Percentiles rank a stretch among this genome's conserved stretches.
These are phyloP conservation scores for Rhodamnia argentea DNA, from an alignment of 345 rosid genomes.

Conservation along the genomic window DNA sequence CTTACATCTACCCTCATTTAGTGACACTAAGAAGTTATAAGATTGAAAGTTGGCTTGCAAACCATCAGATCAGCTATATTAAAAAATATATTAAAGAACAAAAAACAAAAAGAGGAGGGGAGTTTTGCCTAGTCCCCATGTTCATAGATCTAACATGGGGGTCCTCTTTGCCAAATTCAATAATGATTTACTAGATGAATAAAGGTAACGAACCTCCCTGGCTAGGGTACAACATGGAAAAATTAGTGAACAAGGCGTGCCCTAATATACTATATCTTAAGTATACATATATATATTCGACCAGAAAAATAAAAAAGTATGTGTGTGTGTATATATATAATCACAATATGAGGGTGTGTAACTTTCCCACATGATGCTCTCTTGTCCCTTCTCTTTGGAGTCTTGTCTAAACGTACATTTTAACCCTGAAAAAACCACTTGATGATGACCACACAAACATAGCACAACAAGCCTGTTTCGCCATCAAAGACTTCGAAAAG, in stretches of 20 bases:
- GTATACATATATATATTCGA: not conserved
- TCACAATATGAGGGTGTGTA: not conserved
- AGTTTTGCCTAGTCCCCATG: not conserved
- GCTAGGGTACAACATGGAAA: slow-evolving; percentile 9
- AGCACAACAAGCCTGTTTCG: not conserved
- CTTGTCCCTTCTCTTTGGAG: slow-evolving; percentile 69
- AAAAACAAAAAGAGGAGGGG: not conserved
- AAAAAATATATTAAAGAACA: not conserved
- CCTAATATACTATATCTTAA: slow-evolving; percentile 7
- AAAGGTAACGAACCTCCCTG: not conserved
- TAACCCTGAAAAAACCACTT: not conserved
- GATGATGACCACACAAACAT: not conserved
- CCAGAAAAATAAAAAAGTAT: not conserved
- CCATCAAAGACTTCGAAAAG: not conserved
- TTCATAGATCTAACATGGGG: not conserved
- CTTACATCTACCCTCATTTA: not conserved
- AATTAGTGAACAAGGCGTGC: slow-evolving; percentile 33
- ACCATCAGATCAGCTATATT: not conserved
- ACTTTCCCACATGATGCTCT: slow-evolving; percentile 48
- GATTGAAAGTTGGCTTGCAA: not conserved
- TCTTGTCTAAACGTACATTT: slow-evolving; percentile 19
- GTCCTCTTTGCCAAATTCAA: not conserved
- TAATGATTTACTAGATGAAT: not conserved
- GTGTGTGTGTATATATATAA: no score
- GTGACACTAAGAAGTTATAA: not conserved